phyloP scores from a whole-genome alignment of 176 grass and related monocot genomes.

The Canna indica region DNA sequence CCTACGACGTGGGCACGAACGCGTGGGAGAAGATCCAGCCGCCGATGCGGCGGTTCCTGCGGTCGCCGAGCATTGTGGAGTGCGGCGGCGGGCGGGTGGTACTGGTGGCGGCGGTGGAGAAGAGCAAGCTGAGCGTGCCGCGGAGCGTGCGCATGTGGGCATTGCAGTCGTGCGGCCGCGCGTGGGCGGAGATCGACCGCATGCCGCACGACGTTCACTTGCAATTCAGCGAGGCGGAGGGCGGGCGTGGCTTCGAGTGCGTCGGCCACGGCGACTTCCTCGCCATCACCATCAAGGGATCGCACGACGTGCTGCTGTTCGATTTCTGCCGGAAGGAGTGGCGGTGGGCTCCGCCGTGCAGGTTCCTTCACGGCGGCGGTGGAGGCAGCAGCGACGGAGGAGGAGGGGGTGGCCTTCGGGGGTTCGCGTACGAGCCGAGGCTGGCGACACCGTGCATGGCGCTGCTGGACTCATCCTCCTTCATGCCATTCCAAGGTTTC shows the following conservation, averaged over 20 bases:
- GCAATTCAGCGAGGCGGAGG: slow-evolving; percentile 43
- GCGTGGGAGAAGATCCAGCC: slow-evolving; percentile 77
- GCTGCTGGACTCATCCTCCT: slow-evolving; percentile 52
- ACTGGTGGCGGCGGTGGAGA: slow-evolving; percentile 79
- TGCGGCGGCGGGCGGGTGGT: slow-evolving; percentile 45
- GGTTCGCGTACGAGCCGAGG: slow-evolving; percentile 66
- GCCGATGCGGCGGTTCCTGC: slow-evolving; percentile 81
- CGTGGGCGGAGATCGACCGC: slow-evolving; percentile 67
- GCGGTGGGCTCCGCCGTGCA: slow-evolving; percentile 69
- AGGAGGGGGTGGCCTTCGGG: slow-evolving; percentile 21
- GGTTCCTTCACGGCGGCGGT: slow-evolving; percentile 24
- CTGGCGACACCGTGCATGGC: slow-evolving; percentile 87
- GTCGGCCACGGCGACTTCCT: slow-evolving; percentile 56
- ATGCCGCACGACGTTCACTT: slow-evolving; percentile 67
- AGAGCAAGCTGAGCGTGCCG: slow-evolving; percentile 85
- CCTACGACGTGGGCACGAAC: slow-evolving; percentile 58
- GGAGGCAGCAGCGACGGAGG: slow-evolving; percentile 3
- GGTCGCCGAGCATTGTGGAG: slow-evolving; percentile 61
- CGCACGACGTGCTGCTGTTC: slow-evolving; percentile 56
- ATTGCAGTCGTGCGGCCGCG: slow-evolving; percentile 35
- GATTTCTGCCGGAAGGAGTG: slow-evolving; percentile 55
- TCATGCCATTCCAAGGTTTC: slow-evolving; percentile 40
- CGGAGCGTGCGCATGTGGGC: slow-evolving; percentile 81
- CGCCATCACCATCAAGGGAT: slow-evolving; percentile 38
- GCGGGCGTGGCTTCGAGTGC: slow-evolving; percentile 60